phyloP scores from a whole-genome alignment of 2,329 filamentous ascomycete genomes.

The Drechslerella coelobrocha region DNA sequence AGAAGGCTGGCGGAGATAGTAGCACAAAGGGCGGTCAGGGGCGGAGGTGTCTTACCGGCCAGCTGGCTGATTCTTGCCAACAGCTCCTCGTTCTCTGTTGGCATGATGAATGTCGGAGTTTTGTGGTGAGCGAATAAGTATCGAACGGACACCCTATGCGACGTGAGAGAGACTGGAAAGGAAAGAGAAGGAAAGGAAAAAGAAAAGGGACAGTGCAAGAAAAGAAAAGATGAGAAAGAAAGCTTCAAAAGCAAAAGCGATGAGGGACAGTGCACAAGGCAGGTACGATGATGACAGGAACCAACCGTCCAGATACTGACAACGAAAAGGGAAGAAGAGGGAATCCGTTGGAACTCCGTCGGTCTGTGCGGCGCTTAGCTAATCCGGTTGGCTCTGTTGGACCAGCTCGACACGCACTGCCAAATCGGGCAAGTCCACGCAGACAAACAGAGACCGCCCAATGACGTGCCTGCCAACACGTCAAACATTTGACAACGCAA shows the following conservation, averaged over 20 bases:
- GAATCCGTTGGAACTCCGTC: constrained; percentile 43
- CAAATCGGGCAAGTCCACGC: constrained; percentile 26
- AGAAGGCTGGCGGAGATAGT: constrained; percentile 35
- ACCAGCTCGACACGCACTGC: constrained; percentile 17
- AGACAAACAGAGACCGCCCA: constrained; percentile 14
- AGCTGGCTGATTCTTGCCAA: constrained; percentile 66
- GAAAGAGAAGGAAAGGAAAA: too few species aligned
- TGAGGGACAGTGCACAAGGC: not conserved
- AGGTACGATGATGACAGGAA: constrained; percentile 11
- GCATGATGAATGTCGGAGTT: constrained; percentile 56
- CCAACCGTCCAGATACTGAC: not conserved
- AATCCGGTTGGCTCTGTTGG: too few species aligned
- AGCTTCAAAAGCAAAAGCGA: constrained; percentile 13
- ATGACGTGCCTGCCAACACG: constrained; percentile 31
- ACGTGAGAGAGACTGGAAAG: constrained; percentile 2
- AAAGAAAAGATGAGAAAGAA: not conserved
- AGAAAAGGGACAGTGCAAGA: constrained; percentile 2
- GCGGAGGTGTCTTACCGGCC: constrained; percentile 61
- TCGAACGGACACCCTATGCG: constrained; percentile 6
- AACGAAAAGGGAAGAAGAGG: not conserved
- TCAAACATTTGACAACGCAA: constrained; percentile 41
- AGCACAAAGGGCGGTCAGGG: constrained; percentile 6
- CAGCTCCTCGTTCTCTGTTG: constrained; percentile 66
- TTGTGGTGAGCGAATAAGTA: too few species aligned
- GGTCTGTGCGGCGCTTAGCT: constrained; percentile 25